Base-by-base conservation (phyloP, 768 basidiomycete species). In the Suillus decipiens region DNA sequence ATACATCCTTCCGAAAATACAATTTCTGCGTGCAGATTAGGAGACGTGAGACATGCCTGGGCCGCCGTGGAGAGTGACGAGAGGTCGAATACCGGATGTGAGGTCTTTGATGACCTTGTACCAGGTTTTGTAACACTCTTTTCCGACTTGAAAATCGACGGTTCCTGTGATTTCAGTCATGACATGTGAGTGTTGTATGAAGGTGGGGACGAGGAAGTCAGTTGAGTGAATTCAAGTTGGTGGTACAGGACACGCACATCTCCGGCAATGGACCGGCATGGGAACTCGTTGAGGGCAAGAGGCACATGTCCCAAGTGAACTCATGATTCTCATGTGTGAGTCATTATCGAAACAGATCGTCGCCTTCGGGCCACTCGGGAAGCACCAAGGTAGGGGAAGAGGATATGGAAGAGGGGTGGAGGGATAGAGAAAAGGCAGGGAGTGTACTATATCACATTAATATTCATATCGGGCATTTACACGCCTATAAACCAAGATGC, bases 61-160 rank as follows among this genome's bases (percentile, higher is more conserved):
- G 2, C 84, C 84, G 5, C 83, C 84, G 62, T 84, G 83, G 1
- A 84, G 70, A 0, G 71, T 70, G 19, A 85, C 69, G 1, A 84
- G 65, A 0, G 83, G 82, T 37, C 59, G 64, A 14, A 64, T 31
- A 14, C 66, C 66, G 2, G 73, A 62, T 15, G 70, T 70, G 51
- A 81, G 71, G 60, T 79, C 74, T n/a, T 82, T 82, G 45, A 78
- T 64, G 61, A 82, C 65, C 61, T 71, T 78, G 70, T 80, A 83
- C 77, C 77, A 81, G 14, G 82, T 84, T 64, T 78, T 66, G 72
- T 75, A 79, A 1, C n/a, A n/a, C n/a, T 73, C 56, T 15, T 9
- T 28, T 24, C 64, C 67, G 10, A 62, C 59, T 17, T n/a, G 53
- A 48, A 73, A 72, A 36, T 66, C 65, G 5, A 69, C 39, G 31